phyloP scores from a whole-genome alignment of 2,329 filamentous ascomycete species.

The Trichoderma oligosporum region DNA sequence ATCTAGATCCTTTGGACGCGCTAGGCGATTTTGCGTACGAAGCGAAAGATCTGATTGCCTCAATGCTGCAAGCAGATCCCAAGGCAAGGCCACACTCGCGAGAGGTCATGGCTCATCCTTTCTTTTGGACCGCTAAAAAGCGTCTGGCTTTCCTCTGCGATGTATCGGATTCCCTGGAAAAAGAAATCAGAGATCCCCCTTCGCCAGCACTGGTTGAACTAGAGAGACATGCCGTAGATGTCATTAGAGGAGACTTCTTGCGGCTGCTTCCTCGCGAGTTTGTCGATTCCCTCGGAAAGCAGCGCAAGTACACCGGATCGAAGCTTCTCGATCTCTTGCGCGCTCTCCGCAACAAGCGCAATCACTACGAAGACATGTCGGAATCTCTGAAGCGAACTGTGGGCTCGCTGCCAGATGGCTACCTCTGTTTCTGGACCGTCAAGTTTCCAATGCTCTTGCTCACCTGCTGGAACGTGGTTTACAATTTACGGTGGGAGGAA shows the following conservation, averaged over 20 bases:
- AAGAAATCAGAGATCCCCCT: conserved; percentile 80
- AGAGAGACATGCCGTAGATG: conserved; percentile 49
- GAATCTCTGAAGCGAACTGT: conserved; percentile 68
- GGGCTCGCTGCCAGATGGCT: conserved; percentile 72
- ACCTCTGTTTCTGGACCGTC: conserved; percentile 77
- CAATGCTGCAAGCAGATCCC: conserved; percentile 64
- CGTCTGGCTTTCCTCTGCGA: conserved; percentile 91
- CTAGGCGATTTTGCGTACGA: conserved; percentile 83
- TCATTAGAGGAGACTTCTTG: conserved; percentile 72
- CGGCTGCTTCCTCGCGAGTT: conserved; percentile 72
- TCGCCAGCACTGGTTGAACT: conserved; percentile 62
- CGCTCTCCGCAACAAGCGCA: conserved; percentile 90
- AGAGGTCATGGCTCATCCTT: conserved; percentile 86
- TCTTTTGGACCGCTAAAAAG: conserved; percentile 92
- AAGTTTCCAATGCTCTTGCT: conserved; percentile 76
- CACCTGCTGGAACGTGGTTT: conserved; percentile 71
- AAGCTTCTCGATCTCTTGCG: conserved; percentile 81
- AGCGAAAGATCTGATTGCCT: conserved; percentile 78
- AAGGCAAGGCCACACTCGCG: conserved; percentile 64
- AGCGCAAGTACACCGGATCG: conserved; percentile 87
- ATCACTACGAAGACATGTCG: conserved; percentile 96
- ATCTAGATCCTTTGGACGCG: conserved; percentile 64
- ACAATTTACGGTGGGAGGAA: conserved; percentile 59
- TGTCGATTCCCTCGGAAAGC: conserved; percentile 84
- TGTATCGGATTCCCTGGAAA: conserved; percentile 93